Conservation (phyloP, 352 stramenopile species). For the Pythium plurisporium region DNA sequence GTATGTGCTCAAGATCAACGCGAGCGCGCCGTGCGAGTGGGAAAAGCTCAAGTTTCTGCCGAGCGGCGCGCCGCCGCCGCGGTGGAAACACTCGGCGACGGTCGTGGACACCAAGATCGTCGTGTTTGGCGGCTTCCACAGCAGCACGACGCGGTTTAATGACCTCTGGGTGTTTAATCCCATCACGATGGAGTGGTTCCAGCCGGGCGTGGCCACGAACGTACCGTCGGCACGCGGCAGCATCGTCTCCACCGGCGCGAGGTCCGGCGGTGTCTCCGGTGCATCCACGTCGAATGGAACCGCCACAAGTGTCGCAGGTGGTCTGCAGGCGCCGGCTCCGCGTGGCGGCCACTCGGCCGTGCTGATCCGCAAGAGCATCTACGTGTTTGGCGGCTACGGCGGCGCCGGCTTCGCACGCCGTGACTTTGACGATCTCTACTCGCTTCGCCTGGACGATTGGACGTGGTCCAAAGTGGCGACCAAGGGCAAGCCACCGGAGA, state of each 20-base stretch:
- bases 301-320: neutral
- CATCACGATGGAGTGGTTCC: conserved; percentile 90
- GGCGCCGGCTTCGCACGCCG: conserved; percentile 87
- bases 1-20: conserved; percentile 90
- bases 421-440: conserved; percentile 94
- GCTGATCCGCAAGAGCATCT: conserved; percentile 77
- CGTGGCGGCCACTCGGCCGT: conserved; percentile 89
- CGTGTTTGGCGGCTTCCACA: conserved; percentile 94
- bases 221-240: conserved; percentile 42
- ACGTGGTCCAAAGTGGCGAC: conserved; percentile 77
- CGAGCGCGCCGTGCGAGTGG: conserved; percentile 65
- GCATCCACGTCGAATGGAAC: neutral
- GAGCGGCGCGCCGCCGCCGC: conserved; percentile 32
- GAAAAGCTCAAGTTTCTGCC: conserved; percentile 48
- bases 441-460: conserved; percentile 87
- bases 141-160: conserved; percentile 86
- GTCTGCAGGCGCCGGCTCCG: conserved; percentile 42
- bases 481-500: conserved; percentile 86
- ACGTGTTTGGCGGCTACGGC: conserved; percentile 95
- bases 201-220: conserved; percentile 21
- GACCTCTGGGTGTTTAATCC: conserved; percentile 97
- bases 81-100: conserved; percentile 91
- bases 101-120: conserved; percentile 88
- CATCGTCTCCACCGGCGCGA: neutral
- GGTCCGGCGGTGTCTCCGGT: too few relatives aligned